These are phyloP conservation scores for Endotrypanum monterogeii DNA, from an alignment of 208 protist species.

Conservation along the genomic window DNA sequence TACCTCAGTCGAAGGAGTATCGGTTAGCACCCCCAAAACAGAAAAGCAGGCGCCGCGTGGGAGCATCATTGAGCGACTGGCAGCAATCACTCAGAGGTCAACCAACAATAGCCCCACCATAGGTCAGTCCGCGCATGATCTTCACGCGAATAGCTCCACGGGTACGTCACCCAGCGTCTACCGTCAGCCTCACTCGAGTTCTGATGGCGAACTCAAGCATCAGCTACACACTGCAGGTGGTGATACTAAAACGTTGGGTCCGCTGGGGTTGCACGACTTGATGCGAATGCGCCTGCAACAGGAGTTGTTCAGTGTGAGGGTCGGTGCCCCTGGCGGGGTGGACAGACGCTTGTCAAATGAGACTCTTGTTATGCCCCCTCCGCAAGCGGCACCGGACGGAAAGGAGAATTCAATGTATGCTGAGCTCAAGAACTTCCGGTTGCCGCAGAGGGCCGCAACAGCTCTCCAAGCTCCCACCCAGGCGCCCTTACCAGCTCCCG, in stretches of 20 bases:
- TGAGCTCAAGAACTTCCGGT: conserved; percentile 11
- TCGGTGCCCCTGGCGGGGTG: neutral
- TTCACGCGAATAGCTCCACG: neutral
- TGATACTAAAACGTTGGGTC: neutral
- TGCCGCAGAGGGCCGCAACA: neutral
- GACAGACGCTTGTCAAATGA: conserved; percentile 15
- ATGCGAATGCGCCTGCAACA: conserved; percentile 25
- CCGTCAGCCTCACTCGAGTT: neutral
- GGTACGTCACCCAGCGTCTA: neutral
- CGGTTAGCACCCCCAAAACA: neutral
- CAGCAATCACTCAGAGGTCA: conserved; percentile 2
- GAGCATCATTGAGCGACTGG: conserved; percentile 26
- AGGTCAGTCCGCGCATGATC: neutral
- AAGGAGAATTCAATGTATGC: conserved; percentile 13
- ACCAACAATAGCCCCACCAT: neutral
- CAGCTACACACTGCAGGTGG: neutral
- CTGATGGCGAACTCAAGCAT: neutral
- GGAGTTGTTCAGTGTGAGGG: conserved; percentile 8
- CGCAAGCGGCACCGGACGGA: conserved; percentile 5
- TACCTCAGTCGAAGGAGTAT: neutral
- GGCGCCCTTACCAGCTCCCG: neutral
- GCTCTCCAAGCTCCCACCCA: neutral
- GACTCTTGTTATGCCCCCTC: conserved; percentile 13
- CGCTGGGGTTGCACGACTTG: conserved; percentile 4
- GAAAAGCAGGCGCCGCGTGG: neutral